Evolutionary conservation across 2,329 filamentous ascomycete genomes (phyloP), one percentile per base, ranked within the genome.

Genomic region (Paecilomyces variotii): DNA sequence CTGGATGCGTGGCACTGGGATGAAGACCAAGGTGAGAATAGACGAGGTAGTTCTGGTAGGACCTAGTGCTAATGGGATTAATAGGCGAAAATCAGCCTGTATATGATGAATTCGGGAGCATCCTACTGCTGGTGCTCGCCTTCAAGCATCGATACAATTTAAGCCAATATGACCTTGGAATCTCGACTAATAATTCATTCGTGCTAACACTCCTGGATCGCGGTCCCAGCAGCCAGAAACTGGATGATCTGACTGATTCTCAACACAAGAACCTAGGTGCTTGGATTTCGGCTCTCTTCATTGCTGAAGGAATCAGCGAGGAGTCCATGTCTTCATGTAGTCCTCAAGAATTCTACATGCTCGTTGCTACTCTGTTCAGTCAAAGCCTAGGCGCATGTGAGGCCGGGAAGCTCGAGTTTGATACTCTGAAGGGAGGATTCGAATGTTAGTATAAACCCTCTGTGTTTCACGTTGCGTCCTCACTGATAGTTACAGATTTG

Each of bases 1-100:
- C 69, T 87, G 12, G 83, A 87, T 63, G 78, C 81, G n/a, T 87
- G 84, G 85, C 78, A 78, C 50, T 85, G 84, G 71, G 84, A 87
- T 57, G 83, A 84, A 62, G 84, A 87, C 57, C 84, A 87, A 70
- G 81, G 79, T 79, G 11, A 35, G 53, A 24, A 4, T 49, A 65
- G 58, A 60, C 55, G 35, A 19, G 6, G 4, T 3, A 14, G 4
- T 39, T 4, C 35, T 39, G n/a, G 14, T 39, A 39, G 4, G 35
- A n/a, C 12, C 14, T 4, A 19, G 57, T 53, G 59, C 65, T 72
- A 54, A 70, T 61, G 7, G 26, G n/a, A 39, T 12, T 45, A 12
- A 1, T 55, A 79, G 78, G 79, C 53, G 84, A 87, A 64, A 84
- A 83, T 56, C 84, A 86, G 64, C 84, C 84, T 0, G 79, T 86